Evolutionary conservation across 2,329 filamentous ascomycete genomes (phyloP).

Genomic region (Alternaria tenuissima): DNA sequence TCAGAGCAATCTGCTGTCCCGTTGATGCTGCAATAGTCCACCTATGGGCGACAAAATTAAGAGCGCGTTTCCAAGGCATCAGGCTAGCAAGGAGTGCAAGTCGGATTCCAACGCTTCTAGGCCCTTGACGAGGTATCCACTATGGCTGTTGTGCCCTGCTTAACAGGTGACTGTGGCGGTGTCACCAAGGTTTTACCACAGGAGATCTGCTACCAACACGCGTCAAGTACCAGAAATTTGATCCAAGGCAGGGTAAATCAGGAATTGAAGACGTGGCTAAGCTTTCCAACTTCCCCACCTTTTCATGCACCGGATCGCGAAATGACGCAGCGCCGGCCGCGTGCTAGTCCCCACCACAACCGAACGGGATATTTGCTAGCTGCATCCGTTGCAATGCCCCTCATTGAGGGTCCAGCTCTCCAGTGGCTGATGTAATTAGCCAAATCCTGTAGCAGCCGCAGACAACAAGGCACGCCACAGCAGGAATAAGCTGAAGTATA

Average conservation of each 20-base stretch:
- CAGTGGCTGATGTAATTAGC: conserved; percentile 22
- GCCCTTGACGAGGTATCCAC: conserved; percentile 21
- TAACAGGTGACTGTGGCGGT: conserved; percentile 30
- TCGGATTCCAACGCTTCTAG: conserved; percentile 22
- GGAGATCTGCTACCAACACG: conserved; percentile 5
- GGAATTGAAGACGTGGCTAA: conserved; percentile 34
- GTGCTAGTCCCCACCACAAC: conserved; percentile 25
- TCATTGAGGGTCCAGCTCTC: conserved; percentile 10
- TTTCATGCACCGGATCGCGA: conserved; percentile 20
- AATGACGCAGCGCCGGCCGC: conserved; percentile 40
- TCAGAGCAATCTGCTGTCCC: conserved; percentile 12
- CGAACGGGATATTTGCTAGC: conserved; percentile 18
- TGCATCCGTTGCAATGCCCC: conserved; percentile 9
- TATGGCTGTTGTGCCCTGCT: conserved; percentile 17
- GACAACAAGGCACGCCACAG: conserved; percentile 15
- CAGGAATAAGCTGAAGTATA: conserved; percentile 7
- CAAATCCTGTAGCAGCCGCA: conserved; percentile 26
- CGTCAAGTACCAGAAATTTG: conserved; percentile 15
- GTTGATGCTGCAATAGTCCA: conserved; percentile 16
- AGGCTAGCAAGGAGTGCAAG: conserved; percentile 1
- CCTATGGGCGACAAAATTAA: conserved; percentile 16
- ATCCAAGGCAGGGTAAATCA: conserved; percentile 25
- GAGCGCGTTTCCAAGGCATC: conserved; percentile 18
- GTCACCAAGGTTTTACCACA: conserved; percentile 8
- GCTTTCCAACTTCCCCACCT: conserved; percentile 34